Evolutionary conservation across 163 green algal species (phyloP).

Genomic region (Chloroidium sp.): DNA sequence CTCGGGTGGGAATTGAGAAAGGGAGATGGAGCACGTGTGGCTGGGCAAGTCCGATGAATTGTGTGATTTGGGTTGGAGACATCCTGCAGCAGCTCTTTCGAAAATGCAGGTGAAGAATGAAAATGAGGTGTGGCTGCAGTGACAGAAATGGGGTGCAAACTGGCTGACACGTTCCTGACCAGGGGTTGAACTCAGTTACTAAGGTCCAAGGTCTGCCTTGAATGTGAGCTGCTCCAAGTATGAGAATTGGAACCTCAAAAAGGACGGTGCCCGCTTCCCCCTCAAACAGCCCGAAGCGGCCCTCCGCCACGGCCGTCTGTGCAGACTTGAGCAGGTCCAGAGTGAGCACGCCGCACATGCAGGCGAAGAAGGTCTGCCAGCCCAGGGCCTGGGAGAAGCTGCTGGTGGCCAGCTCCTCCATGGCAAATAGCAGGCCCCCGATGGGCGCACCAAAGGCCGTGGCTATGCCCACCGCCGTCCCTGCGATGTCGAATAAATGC

Average conservation of each 20-base stretch:
- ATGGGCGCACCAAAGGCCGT: slow-evolving; percentile 78
- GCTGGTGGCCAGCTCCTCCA: slow-evolving; percentile 76
- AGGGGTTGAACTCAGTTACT: too few relatives aligned
- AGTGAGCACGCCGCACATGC: slow-evolving; percentile 65
- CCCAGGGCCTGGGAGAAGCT: slow-evolving; percentile 69
- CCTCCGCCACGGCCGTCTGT: slow-evolving; percentile 41
- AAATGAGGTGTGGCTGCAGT: too few relatives aligned
- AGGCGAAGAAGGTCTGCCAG: slow-evolving; percentile 78
- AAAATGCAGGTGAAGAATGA: too few relatives aligned
- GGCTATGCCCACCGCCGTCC: slow-evolving; percentile 71
- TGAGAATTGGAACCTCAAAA: slow-evolving; percentile 33
- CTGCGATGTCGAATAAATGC: slow-evolving; percentile 24
- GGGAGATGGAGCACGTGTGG: too few relatives aligned
- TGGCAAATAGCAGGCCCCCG: slow-evolving; percentile 85
- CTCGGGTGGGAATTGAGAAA: too few relatives aligned
- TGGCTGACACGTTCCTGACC: too few relatives aligned
- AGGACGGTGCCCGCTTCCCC: slow-evolving; percentile 44
- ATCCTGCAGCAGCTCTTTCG: too few relatives aligned
- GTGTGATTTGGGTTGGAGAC: too few relatives aligned
- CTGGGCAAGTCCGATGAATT: too few relatives aligned
- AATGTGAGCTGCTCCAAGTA: too few relatives aligned
- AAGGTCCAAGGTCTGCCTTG: too few relatives aligned
- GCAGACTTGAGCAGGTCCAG: slow-evolving; percentile 61
- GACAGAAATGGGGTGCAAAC: too few relatives aligned
- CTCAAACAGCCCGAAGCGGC: slow-evolving; percentile 74